Evolutionary conservation across 2,329 filamentous ascomycete genomes (phyloP).

Genomic region (Fusarium sublunatum): DNA sequence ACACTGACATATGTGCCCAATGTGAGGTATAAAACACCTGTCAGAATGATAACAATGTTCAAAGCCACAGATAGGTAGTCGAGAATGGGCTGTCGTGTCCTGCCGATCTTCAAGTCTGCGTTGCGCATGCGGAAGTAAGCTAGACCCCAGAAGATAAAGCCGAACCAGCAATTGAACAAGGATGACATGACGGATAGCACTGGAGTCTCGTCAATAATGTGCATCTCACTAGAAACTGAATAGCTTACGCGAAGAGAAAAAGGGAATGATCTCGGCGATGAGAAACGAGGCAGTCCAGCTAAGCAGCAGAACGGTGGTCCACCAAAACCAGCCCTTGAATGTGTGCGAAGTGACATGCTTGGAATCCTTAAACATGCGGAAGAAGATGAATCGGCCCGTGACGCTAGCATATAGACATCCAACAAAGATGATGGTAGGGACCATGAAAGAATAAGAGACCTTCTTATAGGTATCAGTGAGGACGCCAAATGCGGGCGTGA

Average conservation of each 20-base stretch:
- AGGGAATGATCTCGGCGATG: slow-evolving; percentile 91
- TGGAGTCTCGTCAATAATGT: slow-evolving; percentile 42
- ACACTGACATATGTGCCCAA: slow-evolving; percentile 84
- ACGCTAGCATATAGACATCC: slow-evolving; percentile 92
- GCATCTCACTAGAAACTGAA: rapidly evolving
- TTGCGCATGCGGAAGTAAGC: slow-evolving; percentile 81
- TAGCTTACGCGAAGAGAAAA: slow-evolving; percentile 78
- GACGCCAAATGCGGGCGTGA: slow-evolving; percentile 85
- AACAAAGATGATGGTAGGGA: slow-evolving; percentile 90
- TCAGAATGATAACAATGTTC: slow-evolving; percentile 78
- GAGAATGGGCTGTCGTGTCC: slow-evolving; percentile 60
- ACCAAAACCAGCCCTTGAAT: slow-evolving; percentile 80
- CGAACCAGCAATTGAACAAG: slow-evolving; percentile 91
- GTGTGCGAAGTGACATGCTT: slow-evolving; percentile 85
- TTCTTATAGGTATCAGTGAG: slow-evolving; percentile 84
- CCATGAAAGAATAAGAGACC: slow-evolving; percentile 92
- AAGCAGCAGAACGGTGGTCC: slow-evolving; percentile 74
- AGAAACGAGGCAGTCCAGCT: slow-evolving; percentile 88
- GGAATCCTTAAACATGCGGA: slow-evolving; percentile 83
- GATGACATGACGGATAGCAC: slow-evolving; percentile 79
- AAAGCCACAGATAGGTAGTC: slow-evolving; percentile 68
- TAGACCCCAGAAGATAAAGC: slow-evolving; percentile 93
- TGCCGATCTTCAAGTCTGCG: slow-evolving; percentile 67
- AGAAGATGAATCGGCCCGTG: slow-evolving; percentile 89
- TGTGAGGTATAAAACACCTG: slow-evolving; percentile 81